Conservation (phyloP, 1,284 basidiomycete species). For the Sporisorium exsertum region DNA sequence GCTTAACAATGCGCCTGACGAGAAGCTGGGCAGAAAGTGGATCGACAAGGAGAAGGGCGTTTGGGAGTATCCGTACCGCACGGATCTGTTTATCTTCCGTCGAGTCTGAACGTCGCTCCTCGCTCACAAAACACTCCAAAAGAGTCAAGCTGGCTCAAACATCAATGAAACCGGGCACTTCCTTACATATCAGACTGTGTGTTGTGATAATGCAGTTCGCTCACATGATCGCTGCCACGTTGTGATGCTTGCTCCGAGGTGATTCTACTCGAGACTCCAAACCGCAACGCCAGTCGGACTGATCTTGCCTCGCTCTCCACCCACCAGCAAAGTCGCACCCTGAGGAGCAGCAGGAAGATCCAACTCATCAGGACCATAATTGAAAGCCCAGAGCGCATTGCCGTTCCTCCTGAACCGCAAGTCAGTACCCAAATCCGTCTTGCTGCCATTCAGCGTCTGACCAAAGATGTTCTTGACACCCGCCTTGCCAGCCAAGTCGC, state of each 20-base stretch:
- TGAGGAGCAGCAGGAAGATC: slow-evolving; percentile 36
- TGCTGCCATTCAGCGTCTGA: slow-evolving; percentile 8
- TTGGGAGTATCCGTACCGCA: slow-evolving; percentile 58
- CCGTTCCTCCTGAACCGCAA: slow-evolving; percentile 45
- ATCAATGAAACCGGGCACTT: background rate
- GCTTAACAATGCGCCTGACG: slow-evolving; percentile 43
- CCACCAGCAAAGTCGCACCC: slow-evolving; percentile 32
- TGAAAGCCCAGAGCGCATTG: slow-evolving; percentile 52
- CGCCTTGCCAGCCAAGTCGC: slow-evolving; percentile 23
- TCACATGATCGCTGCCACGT: too few relatives aligned
- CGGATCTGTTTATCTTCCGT: slow-evolving; percentile 54
- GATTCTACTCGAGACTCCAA: slow-evolving; percentile 35
- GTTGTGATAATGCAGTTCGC: too few relatives aligned
- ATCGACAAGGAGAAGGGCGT: slow-evolving; percentile 59
- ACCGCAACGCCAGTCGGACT: slow-evolving; percentile 30
- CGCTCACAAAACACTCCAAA: background rate
- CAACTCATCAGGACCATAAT: slow-evolving; percentile 44
- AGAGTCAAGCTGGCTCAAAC: background rate
- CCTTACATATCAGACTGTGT: background rate
- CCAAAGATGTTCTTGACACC: slow-evolving; percentile 39
- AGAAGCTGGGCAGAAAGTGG: slow-evolving; percentile 53
- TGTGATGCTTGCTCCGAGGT: too few relatives aligned
- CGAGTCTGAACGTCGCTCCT: slow-evolving; percentile 12
- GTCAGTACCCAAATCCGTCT: slow-evolving; percentile 38
- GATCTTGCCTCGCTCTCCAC: slow-evolving; percentile 34